These are phyloP conservation scores for Ustilago loliicola DNA, from an alignment of 1,284 basidiomycete species.

Conservation along the genomic window DNA sequence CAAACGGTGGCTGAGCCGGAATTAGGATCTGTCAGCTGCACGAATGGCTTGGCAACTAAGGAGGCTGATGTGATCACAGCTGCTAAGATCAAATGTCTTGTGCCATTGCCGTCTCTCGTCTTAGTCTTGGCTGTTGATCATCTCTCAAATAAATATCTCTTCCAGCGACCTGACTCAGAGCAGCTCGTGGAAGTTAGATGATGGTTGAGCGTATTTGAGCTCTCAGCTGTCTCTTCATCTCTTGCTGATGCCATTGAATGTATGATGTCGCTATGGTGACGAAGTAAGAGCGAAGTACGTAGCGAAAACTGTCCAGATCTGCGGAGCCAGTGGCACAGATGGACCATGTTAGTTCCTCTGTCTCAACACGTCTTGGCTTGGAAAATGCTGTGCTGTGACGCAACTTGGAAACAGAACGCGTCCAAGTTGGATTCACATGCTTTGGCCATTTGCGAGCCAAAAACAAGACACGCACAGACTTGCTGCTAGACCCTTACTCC, in stretches of 20 bases:
- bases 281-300: neutral
- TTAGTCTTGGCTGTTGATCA: too few relatives aligned
- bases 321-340: neutral
- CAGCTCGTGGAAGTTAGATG: too few relatives aligned
- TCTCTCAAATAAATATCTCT: too few relatives aligned
- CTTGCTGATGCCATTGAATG: neutral
- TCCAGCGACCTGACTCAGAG: too few relatives aligned
- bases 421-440: slow-evolving; percentile 29
- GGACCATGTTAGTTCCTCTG: neutral
- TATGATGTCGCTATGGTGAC: neutral
- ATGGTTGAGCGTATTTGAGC: too few relatives aligned
- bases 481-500: neutral
- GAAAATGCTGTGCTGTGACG: neutral
- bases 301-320: neutral
- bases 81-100: too few relatives aligned
- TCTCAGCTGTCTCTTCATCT: neutral
- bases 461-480: slow-evolving; percentile 8
- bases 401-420: slow-evolving; percentile 3
- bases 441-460: neutral
- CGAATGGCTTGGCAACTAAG: too few relatives aligned
- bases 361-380: neutral
- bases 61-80: too few relatives aligned
- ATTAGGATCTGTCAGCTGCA: too few relatives aligned
- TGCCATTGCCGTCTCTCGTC: too few relatives aligned
- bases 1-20: too few relatives aligned